A percentile compares a stretch with the other conserved stretches of the same genome.
Conservation (phyloP, 1,284 basidiomycete genomes). For the Boletus mariae region DNA sequence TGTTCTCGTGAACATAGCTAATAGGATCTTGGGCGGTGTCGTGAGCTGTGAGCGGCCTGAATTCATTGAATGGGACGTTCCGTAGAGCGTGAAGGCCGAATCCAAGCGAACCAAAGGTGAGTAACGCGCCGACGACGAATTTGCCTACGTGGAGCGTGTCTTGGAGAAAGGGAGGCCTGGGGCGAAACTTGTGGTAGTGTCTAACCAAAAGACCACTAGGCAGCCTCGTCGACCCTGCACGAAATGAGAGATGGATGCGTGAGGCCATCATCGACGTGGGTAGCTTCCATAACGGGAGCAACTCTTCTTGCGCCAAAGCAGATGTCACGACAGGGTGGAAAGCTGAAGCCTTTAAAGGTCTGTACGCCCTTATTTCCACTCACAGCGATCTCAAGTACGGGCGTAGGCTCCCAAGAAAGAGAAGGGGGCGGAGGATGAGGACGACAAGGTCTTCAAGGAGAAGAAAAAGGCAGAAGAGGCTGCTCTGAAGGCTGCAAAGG, state of each 20-base stretch:
- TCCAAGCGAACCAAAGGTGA: slow-evolving; percentile 20
- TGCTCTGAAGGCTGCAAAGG: slow-evolving; percentile 62
- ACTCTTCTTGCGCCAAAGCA: neutral
- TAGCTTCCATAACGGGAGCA: neutral
- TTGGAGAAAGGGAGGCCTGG: neutral
- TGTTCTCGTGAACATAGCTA: slow-evolving; percentile 5
- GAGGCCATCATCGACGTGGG: neutral
- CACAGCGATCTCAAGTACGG: neutral
- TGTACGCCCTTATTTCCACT: neutral
- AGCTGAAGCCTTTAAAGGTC: slow-evolving; percentile 74
- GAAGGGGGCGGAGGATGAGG: slow-evolving; percentile 67
- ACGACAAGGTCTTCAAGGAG: slow-evolving; percentile 67
- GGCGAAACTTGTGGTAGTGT: neutral
- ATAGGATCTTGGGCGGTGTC: neutral
- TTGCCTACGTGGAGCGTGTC: slow-evolving; percentile 4
- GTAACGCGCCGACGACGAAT: slow-evolving; percentile 19
- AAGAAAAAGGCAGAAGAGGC: slow-evolving; percentile 70
- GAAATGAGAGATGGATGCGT: neutral
- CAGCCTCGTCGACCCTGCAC: neutral
- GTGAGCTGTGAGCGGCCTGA: slow-evolving; percentile 1
- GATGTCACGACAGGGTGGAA: slow-evolving; percentile 79
- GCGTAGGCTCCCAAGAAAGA: slow-evolving; percentile 74
- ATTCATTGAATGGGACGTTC: slow-evolving; percentile 1
- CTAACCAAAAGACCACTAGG: neutral
- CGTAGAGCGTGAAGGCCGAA: slow-evolving; percentile 17